phyloP scores from a whole-genome alignment of 2,329 filamentous ascomycete species.

The Aspergillus chevalieri region DNA sequence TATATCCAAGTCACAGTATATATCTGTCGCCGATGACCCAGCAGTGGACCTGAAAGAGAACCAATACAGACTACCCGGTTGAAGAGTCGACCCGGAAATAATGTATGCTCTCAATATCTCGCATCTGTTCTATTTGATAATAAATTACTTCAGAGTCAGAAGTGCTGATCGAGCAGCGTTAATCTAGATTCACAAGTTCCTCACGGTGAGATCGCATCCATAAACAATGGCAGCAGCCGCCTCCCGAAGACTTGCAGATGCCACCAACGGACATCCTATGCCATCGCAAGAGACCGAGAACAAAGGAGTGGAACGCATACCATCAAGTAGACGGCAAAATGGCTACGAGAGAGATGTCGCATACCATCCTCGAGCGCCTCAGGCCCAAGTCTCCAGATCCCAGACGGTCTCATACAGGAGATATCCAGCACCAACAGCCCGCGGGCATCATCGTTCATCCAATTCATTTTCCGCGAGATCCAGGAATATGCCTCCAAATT shows the following conservation, averaged over 20 bases:
- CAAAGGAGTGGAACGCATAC: constrained; percentile 14
- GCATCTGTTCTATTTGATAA: too few relatives aligned
- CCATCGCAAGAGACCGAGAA: constrained; percentile 6
- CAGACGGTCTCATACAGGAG: constrained; percentile 55
- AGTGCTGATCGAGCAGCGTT: neutral
- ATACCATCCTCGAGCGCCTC: constrained; percentile 38
- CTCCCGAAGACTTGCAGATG: constrained; percentile 5
- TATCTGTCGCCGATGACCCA: neutral
- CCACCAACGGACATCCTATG: constrained; percentile 7
- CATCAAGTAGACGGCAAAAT: constrained; percentile 16
- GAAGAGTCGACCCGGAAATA: too few relatives aligned
- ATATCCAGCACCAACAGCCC: constrained; percentile 24
- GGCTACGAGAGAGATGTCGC: constrained; percentile 8
- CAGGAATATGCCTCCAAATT: constrained; percentile 10
- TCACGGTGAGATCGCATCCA: neutral
- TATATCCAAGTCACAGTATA: neutral
- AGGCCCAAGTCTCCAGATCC: constrained; percentile 56
- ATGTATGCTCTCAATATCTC: too few relatives aligned
- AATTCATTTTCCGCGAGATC: constrained; percentile 23
- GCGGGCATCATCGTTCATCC: constrained; percentile 5
- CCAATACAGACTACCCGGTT: too few relatives aligned
- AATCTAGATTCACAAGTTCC: neutral
- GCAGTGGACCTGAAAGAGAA: neutral
- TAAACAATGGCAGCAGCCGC: constrained; percentile 13
- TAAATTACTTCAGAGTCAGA: neutral